Conservation (phyloP, 176 grass and related monocot species). For the Elaeis guineensis region DNA sequence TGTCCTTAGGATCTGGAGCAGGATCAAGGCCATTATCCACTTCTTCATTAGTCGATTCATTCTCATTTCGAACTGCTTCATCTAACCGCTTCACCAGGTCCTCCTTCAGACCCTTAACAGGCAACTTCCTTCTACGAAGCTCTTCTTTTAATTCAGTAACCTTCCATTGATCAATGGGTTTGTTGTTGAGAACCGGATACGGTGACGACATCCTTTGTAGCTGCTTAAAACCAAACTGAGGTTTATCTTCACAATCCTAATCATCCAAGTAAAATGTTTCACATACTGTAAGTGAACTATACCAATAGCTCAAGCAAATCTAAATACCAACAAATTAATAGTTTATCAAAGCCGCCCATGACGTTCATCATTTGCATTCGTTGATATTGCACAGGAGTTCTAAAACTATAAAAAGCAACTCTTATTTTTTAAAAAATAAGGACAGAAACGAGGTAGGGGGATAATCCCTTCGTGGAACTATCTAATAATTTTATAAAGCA, state of each 20-base stretch:
- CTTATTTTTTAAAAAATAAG: no score
- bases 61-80: slow-evolving; percentile 45
- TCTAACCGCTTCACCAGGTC: slow-evolving; percentile 56
- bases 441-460: no score
- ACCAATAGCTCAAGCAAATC: no score
- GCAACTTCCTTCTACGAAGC: slow-evolving; percentile 46
- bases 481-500: no score
- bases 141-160: slow-evolving; percentile 75
- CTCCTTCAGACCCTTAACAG: slow-evolving; percentile 64
- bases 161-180: slow-evolving; percentile 80
- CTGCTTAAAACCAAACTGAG: not conserved
- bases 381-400: no score
- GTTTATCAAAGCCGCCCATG: no score
- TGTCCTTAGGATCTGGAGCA: slow-evolving; percentile 14
- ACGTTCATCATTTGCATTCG: no score
- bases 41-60: slow-evolving; percentile 11
- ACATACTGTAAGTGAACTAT: no score
- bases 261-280: no score
- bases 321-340: no score
- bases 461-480: no score
- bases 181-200: slow-evolving; percentile 45
- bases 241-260: not conserved
- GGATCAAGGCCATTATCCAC: slow-evolving; percentile 14
- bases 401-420: no score
- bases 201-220: slow-evolving; percentile 28